A percentile compares a stretch with the other conserved stretches of the same genome.
phyloP scores from a whole-genome alignment of 225 moss, liverwort and hornwort species.

The Physcomitrellopsis africana region DNA sequence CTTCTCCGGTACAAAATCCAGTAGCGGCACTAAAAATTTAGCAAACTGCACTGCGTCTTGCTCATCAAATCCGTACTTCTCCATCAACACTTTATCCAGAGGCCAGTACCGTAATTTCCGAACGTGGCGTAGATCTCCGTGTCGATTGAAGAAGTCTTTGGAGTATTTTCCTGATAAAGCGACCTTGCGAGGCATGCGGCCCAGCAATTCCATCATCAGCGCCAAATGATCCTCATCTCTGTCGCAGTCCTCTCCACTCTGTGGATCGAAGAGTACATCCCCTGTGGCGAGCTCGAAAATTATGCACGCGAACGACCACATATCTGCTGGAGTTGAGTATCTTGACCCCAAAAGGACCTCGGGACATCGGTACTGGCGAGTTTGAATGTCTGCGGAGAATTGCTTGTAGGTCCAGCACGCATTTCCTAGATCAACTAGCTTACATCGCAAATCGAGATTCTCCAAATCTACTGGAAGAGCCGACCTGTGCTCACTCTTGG shows the following conservation, averaged over 20 bases:
- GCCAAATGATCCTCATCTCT: slow-evolving; percentile 99
- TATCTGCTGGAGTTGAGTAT: slow-evolving; percentile 83
- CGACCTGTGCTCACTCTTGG: slow-evolving; percentile 44
- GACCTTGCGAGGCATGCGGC: slow-evolving; percentile 97
- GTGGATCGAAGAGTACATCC: slow-evolving; percentile 93
- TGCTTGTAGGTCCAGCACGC: slow-evolving; percentile 97
- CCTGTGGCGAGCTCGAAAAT: slow-evolving; percentile 95
- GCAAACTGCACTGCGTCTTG: slow-evolving; percentile 73
- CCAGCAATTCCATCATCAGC: slow-evolving; percentile 97
- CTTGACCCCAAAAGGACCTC: slow-evolving; percentile 86
- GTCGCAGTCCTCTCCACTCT: slow-evolving; percentile 85
- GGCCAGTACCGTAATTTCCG: slow-evolving; percentile 91
- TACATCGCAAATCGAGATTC: slow-evolving; percentile 81
- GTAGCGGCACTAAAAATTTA: slow-evolving; percentile 70
- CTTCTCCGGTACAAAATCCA: slow-evolving; percentile 84
- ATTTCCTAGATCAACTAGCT: slow-evolving; percentile 97
- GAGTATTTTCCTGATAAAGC: slow-evolving; percentile 81
- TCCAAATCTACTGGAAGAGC: slow-evolving; percentile 39
- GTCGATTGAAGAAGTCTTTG: slow-evolving; percentile 81
- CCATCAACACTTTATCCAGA: slow-evolving; percentile 78
- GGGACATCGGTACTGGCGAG: slow-evolving; percentile 95
- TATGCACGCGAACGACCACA: slow-evolving; percentile 98
- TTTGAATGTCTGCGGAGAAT: slow-evolving; percentile 94
- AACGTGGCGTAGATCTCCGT: slow-evolving; percentile 86
- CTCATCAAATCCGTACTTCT: slow-evolving; percentile 78